phyloP scores from a whole-genome alignment of 257 asterid species.

The Rehmannia glutinosa region DNA sequence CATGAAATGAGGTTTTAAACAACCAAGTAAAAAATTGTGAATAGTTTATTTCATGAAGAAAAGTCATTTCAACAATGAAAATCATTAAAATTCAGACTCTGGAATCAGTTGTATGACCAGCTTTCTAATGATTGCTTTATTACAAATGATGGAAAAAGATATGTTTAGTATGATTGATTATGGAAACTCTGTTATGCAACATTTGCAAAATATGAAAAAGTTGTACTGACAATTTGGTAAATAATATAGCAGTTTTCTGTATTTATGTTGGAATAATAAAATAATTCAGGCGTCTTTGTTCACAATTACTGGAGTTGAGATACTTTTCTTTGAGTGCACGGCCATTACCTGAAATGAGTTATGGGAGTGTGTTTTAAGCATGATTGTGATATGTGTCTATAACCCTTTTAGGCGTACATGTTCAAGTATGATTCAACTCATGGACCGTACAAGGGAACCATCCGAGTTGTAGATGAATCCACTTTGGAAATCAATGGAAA shows the following conservation, averaged over 20 bases:
- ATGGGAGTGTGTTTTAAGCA: neutral
- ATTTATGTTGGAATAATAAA: neutral
- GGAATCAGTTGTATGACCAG: neutral
- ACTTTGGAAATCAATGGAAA: conserved; percentile 94
- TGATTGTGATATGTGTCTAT: conserved; percentile 10
- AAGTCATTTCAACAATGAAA: neutral
- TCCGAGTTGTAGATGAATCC: conserved; percentile 69
- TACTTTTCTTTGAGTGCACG: neutral
- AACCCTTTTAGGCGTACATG: conserved; percentile 82
- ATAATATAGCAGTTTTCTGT: too few species aligned
- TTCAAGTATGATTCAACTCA: conserved; percentile 98
- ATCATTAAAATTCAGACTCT: neutral
- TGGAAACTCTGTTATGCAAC: neutral
- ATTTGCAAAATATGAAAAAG: neutral
- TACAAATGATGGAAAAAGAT: neutral
- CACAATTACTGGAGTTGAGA: neutral
- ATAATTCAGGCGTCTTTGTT: neutral
- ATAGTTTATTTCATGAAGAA: neutral
- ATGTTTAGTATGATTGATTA: neutral
- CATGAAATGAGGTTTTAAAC: neutral
- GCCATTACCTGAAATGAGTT: neutral
- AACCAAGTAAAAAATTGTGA: neutral
- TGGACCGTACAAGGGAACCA: conserved; percentile 73
- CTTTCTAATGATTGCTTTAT: neutral
- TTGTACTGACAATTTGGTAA: neutral